Percentiles rank a stretch among this genome's conserved stretches.
These are phyloP conservation scores for Penicillium egyptiacum DNA, from an alignment of 495 filamentous ascomycete genomes.

Conservation along the genomic window DNA sequence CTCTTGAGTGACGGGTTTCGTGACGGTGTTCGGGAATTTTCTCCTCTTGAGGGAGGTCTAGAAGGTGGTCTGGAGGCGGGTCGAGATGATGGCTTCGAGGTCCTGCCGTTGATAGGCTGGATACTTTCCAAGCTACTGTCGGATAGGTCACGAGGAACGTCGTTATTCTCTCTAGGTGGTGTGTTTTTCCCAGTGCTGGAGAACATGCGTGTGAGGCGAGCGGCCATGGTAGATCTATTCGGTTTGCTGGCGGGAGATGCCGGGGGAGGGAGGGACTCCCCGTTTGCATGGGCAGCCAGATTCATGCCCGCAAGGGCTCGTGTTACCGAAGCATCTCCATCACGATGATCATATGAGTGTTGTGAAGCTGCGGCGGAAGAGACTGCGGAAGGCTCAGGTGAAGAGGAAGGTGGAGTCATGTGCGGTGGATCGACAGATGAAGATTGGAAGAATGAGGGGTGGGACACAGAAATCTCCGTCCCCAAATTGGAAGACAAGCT, in stretches of 20 bases:
- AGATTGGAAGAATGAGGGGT: slow-evolving; percentile 10
- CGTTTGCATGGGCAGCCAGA: slow-evolving; percentile 39
- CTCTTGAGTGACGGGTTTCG: slow-evolving; percentile 47
- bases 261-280: slow-evolving; percentile 33
- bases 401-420: slow-evolving; percentile 49
- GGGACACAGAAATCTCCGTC: slow-evolving; percentile 16
- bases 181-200: slow-evolving; percentile 39
- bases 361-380: slow-evolving; percentile 46
- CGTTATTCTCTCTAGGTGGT: slow-evolving; percentile 34
- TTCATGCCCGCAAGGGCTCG: slow-evolving; percentile 49
- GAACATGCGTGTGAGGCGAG: slow-evolving; percentile 63
- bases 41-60: slow-evolving; percentile 37
- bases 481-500: slow-evolving; percentile 21
- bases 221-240: slow-evolving; percentile 54
- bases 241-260: slow-evolving; percentile 38
- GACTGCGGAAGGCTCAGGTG: slow-evolving; percentile 48
- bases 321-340: slow-evolving; percentile 50
- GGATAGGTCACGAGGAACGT: slow-evolving; percentile 37
- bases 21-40: slow-evolving; percentile 33
- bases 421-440: slow-evolving; percentile 34
- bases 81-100: slow-evolving; percentile 34
- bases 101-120: slow-evolving; percentile 28
- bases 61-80: slow-evolving; percentile 42
- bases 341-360: slow-evolving; percentile 40
- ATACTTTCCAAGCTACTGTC: slow-evolving; percentile 44